Percentiles rank a stretch among this genome's conserved stretches.
These are phyloP conservation scores for Eleusine coracana DNA, from an alignment of 176 grass and related monocot species.

Conservation along the genomic window DNA sequence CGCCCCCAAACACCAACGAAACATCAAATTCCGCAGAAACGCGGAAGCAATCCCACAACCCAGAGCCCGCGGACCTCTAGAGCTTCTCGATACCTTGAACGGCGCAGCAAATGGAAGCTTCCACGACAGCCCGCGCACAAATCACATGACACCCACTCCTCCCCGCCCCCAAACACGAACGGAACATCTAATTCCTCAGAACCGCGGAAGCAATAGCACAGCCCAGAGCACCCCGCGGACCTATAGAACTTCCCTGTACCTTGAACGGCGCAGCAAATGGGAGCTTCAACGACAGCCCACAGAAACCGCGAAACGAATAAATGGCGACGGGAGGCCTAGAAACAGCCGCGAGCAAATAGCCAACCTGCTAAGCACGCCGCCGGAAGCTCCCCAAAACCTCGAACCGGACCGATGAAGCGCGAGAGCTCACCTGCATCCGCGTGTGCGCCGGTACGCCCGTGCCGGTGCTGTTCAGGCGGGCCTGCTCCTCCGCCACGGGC, in stretches of 20 bases:
- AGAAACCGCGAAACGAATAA: slow-evolving; percentile 11
- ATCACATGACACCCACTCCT: neutral
- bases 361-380: neutral
- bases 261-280: neutral
- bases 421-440: slow-evolving; percentile 43
- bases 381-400: slow-evolving; percentile 15
- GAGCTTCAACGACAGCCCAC: neutral
- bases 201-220: neutral
- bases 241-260: slow-evolving; percentile 12
- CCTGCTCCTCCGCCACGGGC: neutral
- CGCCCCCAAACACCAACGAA: neutral
- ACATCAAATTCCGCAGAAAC: slow-evolving; percentile 7
- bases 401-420: neutral
- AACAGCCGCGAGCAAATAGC: neutral
- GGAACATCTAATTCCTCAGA: slow-evolving; percentile 5
- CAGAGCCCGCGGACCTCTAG: neutral
- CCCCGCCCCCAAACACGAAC: neutral
- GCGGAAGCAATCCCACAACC: neutral
- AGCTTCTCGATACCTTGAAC: slow-evolving; percentile 14
- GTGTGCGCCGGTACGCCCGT: neutral
- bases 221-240: neutral
- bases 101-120: neutral
- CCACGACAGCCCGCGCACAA: neutral
- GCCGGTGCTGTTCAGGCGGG: neutral
- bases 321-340: neutral